Conservation (phyloP, 164 flowering plant species). For the Saururus chinensis region DNA sequence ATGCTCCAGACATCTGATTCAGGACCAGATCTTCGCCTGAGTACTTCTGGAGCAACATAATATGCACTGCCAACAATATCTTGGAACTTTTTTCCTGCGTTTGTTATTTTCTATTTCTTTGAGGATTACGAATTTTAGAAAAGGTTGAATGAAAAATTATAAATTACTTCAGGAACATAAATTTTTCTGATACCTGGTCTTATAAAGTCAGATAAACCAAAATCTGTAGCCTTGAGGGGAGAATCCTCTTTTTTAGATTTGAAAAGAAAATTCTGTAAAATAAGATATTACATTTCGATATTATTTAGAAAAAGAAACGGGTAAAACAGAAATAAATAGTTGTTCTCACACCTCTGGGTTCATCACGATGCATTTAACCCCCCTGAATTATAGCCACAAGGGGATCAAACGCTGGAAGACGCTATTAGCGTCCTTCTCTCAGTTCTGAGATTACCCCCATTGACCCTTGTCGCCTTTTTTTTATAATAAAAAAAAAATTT, state of each 20-base stretch:
- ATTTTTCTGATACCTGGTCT: slow-evolving; percentile 56
- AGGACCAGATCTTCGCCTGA: slow-evolving; percentile 92
- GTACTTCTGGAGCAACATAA: slow-evolving; percentile 97
- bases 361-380: slow-evolving; percentile 98
- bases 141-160: neutral
- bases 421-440: too few relatives aligned
- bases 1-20: slow-evolving; percentile 99
- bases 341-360: slow-evolving; percentile 73
- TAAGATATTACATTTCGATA: slow-evolving; percentile 2
- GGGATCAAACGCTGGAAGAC: too few relatives aligned
- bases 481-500: too few relatives aligned
- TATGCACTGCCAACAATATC: slow-evolving; percentile 99
- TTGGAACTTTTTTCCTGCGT: slow-evolving; percentile 68
- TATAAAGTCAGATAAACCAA: slow-evolving; percentile 88
- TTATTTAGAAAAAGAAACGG: neutral
- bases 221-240: slow-evolving; percentile 72
- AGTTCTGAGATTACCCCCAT: too few relatives aligned
- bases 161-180: neutral
- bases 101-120: neutral
- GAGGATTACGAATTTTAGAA: neutral
- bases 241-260: slow-evolving; percentile 77
- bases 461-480: too few relatives aligned
- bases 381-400: too few relatives aligned
- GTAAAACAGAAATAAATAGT: neutral
- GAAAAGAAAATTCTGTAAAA: slow-evolving; percentile 80